Conservation (phyloP, 140 eudicot genomes). For the Bidens hawaiensis region DNA sequence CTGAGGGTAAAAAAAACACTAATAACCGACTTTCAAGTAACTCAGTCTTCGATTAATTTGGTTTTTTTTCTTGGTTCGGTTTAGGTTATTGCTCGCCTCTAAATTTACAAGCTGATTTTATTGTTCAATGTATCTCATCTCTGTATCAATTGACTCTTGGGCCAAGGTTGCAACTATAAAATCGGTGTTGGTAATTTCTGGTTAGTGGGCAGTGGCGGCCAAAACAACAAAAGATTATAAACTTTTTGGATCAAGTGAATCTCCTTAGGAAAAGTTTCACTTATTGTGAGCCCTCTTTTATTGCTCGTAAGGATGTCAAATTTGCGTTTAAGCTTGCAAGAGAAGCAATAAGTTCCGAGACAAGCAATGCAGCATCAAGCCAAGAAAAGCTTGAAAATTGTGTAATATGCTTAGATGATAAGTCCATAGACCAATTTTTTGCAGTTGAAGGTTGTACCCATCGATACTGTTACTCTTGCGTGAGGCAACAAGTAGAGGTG, state of each 20-base stretch:
- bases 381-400: neutral
- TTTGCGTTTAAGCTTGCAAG: conserved; percentile 30
- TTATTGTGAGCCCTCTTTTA: conserved; percentile 33
- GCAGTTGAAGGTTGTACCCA: conserved; percentile 51
- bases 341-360: neutral
- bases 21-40: no score
- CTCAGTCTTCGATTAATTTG: no score
- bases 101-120: no score
- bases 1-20: no score
- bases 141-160: neutral
- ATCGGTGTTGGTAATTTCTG: neutral
- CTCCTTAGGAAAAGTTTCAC: neutral
- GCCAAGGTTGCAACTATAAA: neutral
- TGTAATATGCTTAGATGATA: neutral
- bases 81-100: no score
- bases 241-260: neutral
- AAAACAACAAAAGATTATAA: neutral
- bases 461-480: conserved; percentile 67
- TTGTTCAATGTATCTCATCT: no score
- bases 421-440: conserved; percentile 2
- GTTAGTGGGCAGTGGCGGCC: neutral
- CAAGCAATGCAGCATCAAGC: neutral
- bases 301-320: conserved; percentile 48
- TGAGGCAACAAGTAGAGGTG: conserved; percentile 34
- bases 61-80: no score